Percentiles rank a stretch among this genome's conserved stretches.
These are phyloP conservation scores for Glutinoglossum americanum DNA, from an alignment of 495 filamentous ascomycete species.

Conservation along the genomic window DNA sequence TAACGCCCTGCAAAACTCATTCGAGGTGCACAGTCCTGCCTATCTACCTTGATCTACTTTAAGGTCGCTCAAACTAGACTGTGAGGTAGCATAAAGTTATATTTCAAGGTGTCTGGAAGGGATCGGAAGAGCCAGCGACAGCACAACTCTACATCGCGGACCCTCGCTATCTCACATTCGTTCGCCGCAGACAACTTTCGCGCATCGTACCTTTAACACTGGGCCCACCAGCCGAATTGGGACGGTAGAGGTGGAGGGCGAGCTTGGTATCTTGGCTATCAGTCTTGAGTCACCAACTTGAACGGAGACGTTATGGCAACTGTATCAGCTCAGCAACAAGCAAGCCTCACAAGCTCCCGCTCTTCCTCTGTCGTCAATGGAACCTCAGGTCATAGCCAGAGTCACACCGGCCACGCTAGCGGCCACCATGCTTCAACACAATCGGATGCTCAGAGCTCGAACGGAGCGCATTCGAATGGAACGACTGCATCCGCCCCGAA, in stretches of 20 bases:
- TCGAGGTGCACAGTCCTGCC: not conserved
- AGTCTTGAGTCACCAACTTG: not conserved
- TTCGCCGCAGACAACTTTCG: not conserved
- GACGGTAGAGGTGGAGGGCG: not conserved
- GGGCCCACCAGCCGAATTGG: not conserved
- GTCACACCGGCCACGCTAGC: conserved; percentile 10
- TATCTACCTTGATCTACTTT: not conserved
- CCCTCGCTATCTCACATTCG: not conserved
- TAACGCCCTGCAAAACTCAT: not conserved
- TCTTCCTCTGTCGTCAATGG: conserved; percentile 9
- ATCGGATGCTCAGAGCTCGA: conserved; percentile 9
- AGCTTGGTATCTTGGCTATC: not conserved
- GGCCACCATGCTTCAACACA: conserved; percentile 9
- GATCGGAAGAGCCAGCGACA: not conserved
- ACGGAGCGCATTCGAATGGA: conserved; percentile 12
- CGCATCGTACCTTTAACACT: not conserved
- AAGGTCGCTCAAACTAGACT: not conserved
- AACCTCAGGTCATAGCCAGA: not conserved
- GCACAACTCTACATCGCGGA: not conserved
- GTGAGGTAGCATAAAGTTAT: not conserved
- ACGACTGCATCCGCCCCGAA: conserved; percentile 27
- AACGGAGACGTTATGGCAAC: not conserved
- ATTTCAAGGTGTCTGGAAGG: not conserved
- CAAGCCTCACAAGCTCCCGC: conserved; percentile 6
- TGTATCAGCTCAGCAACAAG: not conserved